These are phyloP conservation scores for Ceratobasidium sp. DNA, from an alignment of 1,284 basidiomycete genomes.

Conservation along the genomic window DNA sequence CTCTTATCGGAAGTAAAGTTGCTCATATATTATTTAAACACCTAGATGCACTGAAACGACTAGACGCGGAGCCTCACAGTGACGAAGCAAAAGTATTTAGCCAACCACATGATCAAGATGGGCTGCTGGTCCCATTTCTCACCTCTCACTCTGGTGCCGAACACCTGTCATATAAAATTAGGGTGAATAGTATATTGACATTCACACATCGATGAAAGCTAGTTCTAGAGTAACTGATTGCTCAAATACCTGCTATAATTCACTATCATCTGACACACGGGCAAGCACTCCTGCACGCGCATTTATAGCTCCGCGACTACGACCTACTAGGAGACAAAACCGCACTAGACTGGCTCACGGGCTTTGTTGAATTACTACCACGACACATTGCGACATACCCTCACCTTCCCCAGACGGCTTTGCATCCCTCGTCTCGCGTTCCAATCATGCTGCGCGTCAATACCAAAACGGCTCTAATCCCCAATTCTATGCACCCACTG, in stretches of 20 bases:
- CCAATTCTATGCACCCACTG: slow-evolving; percentile 20
- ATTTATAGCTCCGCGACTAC: too few relatives aligned
- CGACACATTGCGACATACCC: slow-evolving; percentile 34
- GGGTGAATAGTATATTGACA: too few relatives aligned
- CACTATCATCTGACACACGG: slow-evolving; percentile 3
- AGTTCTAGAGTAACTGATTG: too few relatives aligned
- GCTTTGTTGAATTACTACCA: slow-evolving; percentile 10
- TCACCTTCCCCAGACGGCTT: slow-evolving; percentile 47
- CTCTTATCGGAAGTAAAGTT: too few relatives aligned
- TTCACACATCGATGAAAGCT: not conserved
- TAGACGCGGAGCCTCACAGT: too few relatives aligned
- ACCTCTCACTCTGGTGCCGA: not conserved
- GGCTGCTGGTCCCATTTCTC: too few relatives aligned
- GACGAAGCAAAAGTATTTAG: too few relatives aligned
- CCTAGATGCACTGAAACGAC: too few relatives aligned
- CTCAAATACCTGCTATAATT: too few relatives aligned
- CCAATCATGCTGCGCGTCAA: slow-evolving; percentile 48
- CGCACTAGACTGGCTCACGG: not conserved
- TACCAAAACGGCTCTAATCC: slow-evolving; percentile 23
- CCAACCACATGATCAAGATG: too few relatives aligned
- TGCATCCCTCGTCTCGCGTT: slow-evolving; percentile 49
- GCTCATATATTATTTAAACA: too few relatives aligned
- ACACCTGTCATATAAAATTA: too few relatives aligned
- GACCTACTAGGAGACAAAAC: not conserved
- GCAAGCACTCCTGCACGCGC: slow-evolving; percentile 13